Evolutionary conservation across 495 filamentous ascomycete species (phyloP).

Genomic region (Penicillium crystallinum): DNA sequence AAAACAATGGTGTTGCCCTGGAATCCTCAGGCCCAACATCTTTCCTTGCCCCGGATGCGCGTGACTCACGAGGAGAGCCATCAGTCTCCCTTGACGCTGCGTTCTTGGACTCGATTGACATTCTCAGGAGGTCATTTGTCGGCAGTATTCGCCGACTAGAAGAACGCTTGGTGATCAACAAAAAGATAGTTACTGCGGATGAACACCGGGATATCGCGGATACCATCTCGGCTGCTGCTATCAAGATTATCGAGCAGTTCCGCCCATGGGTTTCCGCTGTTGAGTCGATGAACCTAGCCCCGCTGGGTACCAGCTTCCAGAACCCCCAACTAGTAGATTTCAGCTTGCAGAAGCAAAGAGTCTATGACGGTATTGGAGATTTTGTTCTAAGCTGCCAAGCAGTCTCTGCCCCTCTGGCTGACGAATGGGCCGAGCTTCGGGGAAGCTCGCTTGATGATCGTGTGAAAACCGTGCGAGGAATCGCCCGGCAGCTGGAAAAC

Average conservation of each 20-base stretch:
- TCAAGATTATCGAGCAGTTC: constrained; percentile 77
- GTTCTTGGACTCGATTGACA: constrained; percentile 77
- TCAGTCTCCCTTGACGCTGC: constrained; percentile 65
- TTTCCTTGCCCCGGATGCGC: constrained; percentile 75
- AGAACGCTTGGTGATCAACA: constrained; percentile 67
- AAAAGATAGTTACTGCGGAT: constrained; percentile 68
- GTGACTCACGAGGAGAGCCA: constrained; percentile 67
- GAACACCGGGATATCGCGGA: constrained; percentile 71
- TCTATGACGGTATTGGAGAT: constrained; percentile 90
- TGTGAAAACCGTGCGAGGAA: constrained; percentile 67
- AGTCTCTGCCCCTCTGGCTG: constrained; percentile 80
- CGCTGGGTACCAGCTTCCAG: constrained; percentile 67
- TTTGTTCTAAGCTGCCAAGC: constrained; percentile 80
- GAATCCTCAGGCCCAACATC: constrained; percentile 66
- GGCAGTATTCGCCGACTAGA: constrained; percentile 80
- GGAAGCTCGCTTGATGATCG: constrained; percentile 89
- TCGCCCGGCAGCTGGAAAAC: constrained; percentile 74
- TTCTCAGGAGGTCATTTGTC: constrained; percentile 72
- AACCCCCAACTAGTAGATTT: constrained; percentile 86
- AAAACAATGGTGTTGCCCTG: constrained; percentile 74
- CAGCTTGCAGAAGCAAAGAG: constrained; percentile 78
- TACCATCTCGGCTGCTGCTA: constrained; percentile 64
- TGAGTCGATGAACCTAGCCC: constrained; percentile 80
- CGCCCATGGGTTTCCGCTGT: constrained; percentile 81
- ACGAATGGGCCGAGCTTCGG: constrained; percentile 92